Evolutionary conservation across 2,329 filamentous ascomycete species (phyloP).

Genomic region (Apiospora aurea): DNA sequence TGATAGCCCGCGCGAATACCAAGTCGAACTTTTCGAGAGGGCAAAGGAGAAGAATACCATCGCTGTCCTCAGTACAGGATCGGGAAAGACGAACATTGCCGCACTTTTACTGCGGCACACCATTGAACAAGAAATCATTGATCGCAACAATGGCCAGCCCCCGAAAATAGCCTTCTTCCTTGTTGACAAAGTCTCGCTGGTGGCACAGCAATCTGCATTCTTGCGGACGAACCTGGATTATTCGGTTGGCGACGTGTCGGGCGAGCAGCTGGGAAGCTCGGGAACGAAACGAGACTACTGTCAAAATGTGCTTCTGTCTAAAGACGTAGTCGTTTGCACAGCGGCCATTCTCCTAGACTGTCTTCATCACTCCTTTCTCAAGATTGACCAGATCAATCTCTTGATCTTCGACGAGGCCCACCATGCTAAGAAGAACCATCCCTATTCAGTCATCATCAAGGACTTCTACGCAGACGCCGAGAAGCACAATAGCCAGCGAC

Average conservation of each 20-base stretch:
- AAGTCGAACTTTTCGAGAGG: constrained; percentile 87
- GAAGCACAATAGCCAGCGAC: constrained; percentile 55
- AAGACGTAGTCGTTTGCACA: constrained; percentile 91
- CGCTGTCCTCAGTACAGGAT: constrained; percentile 74
- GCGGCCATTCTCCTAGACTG: constrained; percentile 85
- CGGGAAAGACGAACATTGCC: constrained; percentile 96
- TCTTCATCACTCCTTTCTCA: constrained; percentile 79
- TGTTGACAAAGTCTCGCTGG: constrained; percentile 87
- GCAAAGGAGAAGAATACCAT: constrained; percentile 88
- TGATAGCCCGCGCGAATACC: constrained; percentile 84
- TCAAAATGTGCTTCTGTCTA: constrained; percentile 61
- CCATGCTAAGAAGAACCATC: constrained; percentile 92
- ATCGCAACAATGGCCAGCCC: constrained; percentile 64
- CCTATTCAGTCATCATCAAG: constrained; percentile 89
- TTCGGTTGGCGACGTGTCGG: constrained; percentile 76
- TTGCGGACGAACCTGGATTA: constrained; percentile 82
- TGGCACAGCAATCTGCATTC: constrained; percentile 87
- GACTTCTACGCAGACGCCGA: constrained; percentile 73
- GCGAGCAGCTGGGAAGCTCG: constrained; percentile 59
- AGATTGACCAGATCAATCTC: constrained; percentile 84
- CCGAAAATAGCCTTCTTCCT: constrained; percentile 84
- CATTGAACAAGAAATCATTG: constrained; percentile 78
- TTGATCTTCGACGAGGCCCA: constrained; percentile 97
- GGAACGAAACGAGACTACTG: constrained; percentile 54
- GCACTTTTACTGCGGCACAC: constrained; percentile 81